Evolutionary conservation across 1,139 yeast species (phyloP).

Genomic region (Sugiyamaella castrensis): DNA sequence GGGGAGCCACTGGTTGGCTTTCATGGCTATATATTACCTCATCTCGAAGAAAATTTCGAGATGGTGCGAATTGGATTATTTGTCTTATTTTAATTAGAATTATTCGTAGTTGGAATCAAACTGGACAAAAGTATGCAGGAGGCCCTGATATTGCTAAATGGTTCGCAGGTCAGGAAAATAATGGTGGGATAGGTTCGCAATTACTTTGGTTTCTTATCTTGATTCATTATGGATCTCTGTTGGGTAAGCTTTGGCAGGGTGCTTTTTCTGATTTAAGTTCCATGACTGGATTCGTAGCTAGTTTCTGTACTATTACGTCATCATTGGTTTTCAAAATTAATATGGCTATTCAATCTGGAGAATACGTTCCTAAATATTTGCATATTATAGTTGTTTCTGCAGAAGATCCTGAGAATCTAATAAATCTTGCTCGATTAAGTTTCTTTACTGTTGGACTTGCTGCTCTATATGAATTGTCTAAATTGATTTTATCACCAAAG

Average conservation of each 20-base stretch:
- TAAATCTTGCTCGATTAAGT: conserved; percentile 32
- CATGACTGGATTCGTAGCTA: conserved; percentile 40
- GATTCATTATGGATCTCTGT: conserved; percentile 40
- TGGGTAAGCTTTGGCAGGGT: conserved; percentile 30
- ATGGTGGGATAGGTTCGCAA: conserved; percentile 16
- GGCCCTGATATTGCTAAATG: conserved; percentile 46
- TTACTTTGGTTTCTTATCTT: conserved; percentile 52
- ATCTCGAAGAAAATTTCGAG: conserved; percentile 26
- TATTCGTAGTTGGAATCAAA: conserved; percentile 81
- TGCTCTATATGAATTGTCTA: conserved; percentile 29
- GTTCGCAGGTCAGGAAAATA: conserved; percentile 22
- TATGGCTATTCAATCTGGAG: conserved; percentile 56
- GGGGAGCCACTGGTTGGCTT: conserved; percentile 49
- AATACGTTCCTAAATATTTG: conserved; percentile 45
- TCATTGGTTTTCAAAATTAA: conserved; percentile 57
- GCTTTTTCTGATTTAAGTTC: conserved; percentile 27
- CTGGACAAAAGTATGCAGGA: conserved; percentile 78
- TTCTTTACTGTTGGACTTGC: conserved; percentile 32
- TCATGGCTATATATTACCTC: conserved; percentile 33
- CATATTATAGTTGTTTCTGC: conserved; percentile 31
- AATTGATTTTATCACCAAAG: conserved; percentile 19
- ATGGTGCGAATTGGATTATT: conserved; percentile 34
- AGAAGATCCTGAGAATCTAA: conserved; percentile 25
- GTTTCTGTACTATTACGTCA: conserved; percentile 43
- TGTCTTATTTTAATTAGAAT: conserved; percentile 51